A percentile compares a stretch with the other conserved stretches of the same genome.
Conservation (phyloP, 2,329 filamentous ascomycete species). For the Pseudogymnoascus sp. region DNA sequence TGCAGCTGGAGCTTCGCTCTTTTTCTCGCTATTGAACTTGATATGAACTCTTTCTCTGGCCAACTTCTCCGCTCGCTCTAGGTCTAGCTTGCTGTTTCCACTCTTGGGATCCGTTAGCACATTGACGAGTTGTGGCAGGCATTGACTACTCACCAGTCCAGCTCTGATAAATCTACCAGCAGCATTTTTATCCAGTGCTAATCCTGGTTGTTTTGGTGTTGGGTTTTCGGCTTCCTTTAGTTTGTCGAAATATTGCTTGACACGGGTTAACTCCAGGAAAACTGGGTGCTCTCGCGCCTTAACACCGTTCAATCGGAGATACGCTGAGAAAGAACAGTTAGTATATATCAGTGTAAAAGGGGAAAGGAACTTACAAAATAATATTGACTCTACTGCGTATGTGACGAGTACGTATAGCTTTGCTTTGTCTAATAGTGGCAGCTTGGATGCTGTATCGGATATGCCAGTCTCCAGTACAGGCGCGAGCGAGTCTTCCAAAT, state of each 20-base stretch:
- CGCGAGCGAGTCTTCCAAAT: conserved; percentile 64
- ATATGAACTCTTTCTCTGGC: conserved; percentile 44
- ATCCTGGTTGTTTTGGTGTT: conserved; percentile 45
- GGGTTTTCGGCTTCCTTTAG: conserved; percentile 70
- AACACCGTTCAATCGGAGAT: conserved; percentile 69
- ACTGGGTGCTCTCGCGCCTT: conserved; percentile 81
- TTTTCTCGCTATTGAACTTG: conserved; percentile 33
- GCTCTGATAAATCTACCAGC: conserved; percentile 76
- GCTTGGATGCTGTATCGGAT: conserved; percentile 61
- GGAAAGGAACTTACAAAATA: conserved; percentile 60
- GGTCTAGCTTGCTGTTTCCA: conserved; percentile 43
- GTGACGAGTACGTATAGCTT: conserved; percentile 85
- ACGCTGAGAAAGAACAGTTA: conserved; percentile 42
- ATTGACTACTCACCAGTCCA: conserved; percentile 54
- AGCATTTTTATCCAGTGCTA: conserved; percentile 65
- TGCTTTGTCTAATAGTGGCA: conserved; percentile 89
- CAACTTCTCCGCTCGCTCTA: conserved; percentile 41
- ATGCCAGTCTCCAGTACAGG: conserved; percentile 65
- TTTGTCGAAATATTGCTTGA: conserved; percentile 89
- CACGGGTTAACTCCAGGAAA: conserved; percentile 75
- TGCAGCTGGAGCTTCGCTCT: conserved; percentile 17
- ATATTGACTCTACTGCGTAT: conserved; percentile 82
- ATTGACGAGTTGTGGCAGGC: background rate
- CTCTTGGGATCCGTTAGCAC: conserved; percentile 21
- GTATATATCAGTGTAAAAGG: background rate